Evolutionary conservation across 345 rosid genomes (phyloP).

Genomic region (Salix suchowensis): DNA sequence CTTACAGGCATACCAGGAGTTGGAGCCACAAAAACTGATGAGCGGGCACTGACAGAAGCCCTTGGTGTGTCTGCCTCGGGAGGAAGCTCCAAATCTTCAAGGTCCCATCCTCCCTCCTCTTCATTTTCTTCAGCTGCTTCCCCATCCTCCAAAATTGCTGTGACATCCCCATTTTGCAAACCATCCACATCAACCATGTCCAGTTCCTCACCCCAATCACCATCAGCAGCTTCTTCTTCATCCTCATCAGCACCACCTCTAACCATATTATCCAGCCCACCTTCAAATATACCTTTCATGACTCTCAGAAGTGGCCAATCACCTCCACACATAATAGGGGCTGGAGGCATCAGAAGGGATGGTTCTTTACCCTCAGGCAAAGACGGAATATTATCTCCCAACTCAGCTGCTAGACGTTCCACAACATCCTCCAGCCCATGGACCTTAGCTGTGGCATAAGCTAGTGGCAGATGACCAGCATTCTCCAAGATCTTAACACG

Average conservation of each 20-base stretch:
- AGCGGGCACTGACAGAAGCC: conserved; percentile 49
- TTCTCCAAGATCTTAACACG: conserved; percentile 84
- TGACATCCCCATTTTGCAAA: conserved; percentile 54
- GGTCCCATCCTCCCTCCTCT: conserved; percentile 89
- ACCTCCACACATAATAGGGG: conserved; percentile 70
- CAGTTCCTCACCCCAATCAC: conserved; percentile 85
- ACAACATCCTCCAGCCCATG: conserved; percentile 77
- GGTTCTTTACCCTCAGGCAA: conserved; percentile 67
- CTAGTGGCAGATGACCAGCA: conserved; percentile 87
- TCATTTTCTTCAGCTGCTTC: conserved; percentile 57
- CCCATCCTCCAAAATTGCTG: conserved; percentile 54
- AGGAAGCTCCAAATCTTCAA: conserved; percentile 86
- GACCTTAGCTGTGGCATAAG: conserved; percentile 71
- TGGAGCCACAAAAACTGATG: conserved; percentile 73
- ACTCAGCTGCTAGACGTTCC: conserved; percentile 60
- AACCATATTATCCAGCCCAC: conserved; percentile 60
- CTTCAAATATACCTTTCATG: conserved; percentile 89
- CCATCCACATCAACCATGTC: conserved; percentile 64
- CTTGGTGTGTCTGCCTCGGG: conserved; percentile 79
- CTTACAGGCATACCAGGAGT: conserved; percentile 82
- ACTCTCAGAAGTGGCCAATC: conserved; percentile 98
- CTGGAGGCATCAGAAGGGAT: conserved; percentile 74
- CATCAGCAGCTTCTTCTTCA: conserved; percentile 70
- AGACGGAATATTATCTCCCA: conserved; percentile 69
- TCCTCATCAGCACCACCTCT: conserved; percentile 60